Evolutionary conservation across 2,329 filamentous ascomycete genomes (phyloP).

Genomic region (Colletotrichum zoysiae): DNA sequence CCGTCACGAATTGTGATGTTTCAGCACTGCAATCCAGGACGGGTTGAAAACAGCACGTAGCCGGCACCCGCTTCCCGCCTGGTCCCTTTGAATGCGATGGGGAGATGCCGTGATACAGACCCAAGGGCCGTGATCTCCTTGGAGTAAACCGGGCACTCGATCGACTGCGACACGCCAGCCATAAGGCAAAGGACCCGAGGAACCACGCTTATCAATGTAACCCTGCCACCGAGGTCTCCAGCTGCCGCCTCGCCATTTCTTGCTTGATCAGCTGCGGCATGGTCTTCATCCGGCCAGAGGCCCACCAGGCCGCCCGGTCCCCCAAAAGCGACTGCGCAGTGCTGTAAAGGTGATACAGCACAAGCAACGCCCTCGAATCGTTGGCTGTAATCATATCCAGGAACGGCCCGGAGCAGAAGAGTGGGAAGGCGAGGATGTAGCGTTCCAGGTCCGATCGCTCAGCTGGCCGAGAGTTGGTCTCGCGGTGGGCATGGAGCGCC

Average conservation of each 20-base stretch:
- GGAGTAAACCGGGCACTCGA: not conserved
- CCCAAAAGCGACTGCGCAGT: conserved; percentile 43
- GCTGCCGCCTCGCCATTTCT: conserved; percentile 7
- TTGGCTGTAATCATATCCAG: conserved; percentile 43
- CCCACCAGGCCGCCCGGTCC: conserved; percentile 46
- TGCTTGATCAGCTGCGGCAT: conserved; percentile 40
- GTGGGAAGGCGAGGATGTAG: conserved; percentile 47
- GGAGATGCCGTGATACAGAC: not conserved
- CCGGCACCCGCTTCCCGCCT: not conserved
- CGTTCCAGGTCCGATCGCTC: conserved; percentile 44
- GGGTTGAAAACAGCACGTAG: not conserved
- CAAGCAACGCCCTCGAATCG: conserved; percentile 47
- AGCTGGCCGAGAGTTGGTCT: conserved; percentile 2
- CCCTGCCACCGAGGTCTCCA: not conserved
- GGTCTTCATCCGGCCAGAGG: conserved; percentile 38
- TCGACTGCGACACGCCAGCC: not conserved
- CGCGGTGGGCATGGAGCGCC: conserved; percentile 17
- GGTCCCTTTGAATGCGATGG: not conserved
- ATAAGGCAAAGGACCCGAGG: not conserved
- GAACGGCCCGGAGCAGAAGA: conserved; percentile 47
- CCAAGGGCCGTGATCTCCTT: not conserved
- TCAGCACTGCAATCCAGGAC: not conserved
- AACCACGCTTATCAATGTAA: not conserved
- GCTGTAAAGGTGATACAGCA: conserved; percentile 48
- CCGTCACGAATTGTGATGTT: not conserved